Conservation (phyloP, 257 asterid species). For the Solanum pinnatisectum region DNA sequence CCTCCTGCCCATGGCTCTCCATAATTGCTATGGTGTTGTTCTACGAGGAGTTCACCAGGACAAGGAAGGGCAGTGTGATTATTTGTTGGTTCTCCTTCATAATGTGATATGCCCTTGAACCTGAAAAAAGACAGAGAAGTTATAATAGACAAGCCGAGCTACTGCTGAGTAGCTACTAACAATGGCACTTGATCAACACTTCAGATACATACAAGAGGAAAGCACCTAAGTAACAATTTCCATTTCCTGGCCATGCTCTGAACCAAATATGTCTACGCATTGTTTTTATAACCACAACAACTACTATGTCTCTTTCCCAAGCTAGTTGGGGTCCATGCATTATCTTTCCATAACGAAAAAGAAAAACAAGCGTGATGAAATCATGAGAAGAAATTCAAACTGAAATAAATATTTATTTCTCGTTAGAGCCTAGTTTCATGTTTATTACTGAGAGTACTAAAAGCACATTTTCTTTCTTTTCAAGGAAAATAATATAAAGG, state of each 20-base stretch:
- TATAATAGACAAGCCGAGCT: not conserved
- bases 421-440: not conserved
- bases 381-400: not conserved
- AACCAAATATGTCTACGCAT: not conserved
- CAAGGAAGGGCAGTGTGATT: conserved; percentile 94
- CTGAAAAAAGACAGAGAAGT: conserved; percentile 1
- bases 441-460: not conserved
- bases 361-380: not conserved
- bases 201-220: not conserved
- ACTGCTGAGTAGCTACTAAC: not conserved
- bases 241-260: not conserved
- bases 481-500: not conserved
- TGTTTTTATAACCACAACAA: not conserved
- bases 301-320: not conserved
- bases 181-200: not conserved
- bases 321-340: not conserved
- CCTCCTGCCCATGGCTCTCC: conserved; percentile 99
- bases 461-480: not conserved
- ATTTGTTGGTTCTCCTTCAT: conserved; percentile 63
- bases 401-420: not conserved
- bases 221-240: not conserved
- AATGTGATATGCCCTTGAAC: conserved; percentile 90
- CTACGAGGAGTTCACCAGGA: conserved; percentile 85
- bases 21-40: conserved; percentile 90
- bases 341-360: not conserved